Conservation (phyloP, 2,329 filamentous ascomycete genomes). For the Plenodomus lindquistii region DNA sequence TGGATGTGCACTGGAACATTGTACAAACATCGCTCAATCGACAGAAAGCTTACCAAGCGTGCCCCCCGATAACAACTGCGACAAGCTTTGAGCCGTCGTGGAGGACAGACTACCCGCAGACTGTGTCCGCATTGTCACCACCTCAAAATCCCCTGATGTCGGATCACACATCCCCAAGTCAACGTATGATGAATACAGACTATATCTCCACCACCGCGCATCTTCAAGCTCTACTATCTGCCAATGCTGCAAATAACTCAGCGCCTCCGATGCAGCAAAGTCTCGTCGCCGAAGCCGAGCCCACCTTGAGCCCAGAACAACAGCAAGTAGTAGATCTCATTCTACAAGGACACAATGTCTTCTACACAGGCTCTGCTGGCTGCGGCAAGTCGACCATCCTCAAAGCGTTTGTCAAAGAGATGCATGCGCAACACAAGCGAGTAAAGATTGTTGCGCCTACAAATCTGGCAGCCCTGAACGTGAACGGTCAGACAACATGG, state of each 20-base stretch:
- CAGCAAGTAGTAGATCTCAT: constrained; percentile 56
- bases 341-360: constrained; percentile 59
- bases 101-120: not conserved
- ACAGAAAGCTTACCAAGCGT: not conserved
- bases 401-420: constrained; percentile 51
- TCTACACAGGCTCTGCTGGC: constrained; percentile 67
- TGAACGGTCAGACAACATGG: constrained; percentile 61
- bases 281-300: constrained; percentile 9
- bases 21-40: not conserved
- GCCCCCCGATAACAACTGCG: not conserved
- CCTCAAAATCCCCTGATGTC: not conserved
- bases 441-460: constrained; percentile 64
- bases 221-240: not conserved
- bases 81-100: not conserved
- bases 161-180: not conserved
- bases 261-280: not conserved
- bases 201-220: not conserved
- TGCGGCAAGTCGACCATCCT: constrained; percentile 63
- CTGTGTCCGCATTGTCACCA: not conserved
- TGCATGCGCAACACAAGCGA: constrained; percentile 38
- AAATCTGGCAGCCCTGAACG: constrained; percentile 60
- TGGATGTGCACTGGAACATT: constrained; percentile 47
- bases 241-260: not conserved
- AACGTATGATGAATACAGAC: not conserved
- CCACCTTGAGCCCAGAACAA: constrained; percentile 54